phyloP scores from a whole-genome alignment of 345 rosid genomes.

The Punica granatum region DNA sequence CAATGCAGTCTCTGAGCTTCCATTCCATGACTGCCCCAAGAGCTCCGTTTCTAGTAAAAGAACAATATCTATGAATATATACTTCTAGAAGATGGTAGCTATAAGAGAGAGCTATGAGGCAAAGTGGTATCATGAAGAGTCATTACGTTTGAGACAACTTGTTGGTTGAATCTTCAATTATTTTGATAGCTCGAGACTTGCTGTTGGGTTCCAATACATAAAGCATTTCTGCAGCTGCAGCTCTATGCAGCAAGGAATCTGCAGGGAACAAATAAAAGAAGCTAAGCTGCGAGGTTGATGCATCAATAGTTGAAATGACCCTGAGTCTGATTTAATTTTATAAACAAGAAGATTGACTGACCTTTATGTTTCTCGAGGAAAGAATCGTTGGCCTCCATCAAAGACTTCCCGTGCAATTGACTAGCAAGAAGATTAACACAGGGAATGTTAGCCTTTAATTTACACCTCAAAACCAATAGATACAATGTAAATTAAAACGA shows the following conservation, averaged over 20 bases:
- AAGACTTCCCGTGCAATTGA: slow-evolving; percentile 71
- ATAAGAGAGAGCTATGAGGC: not conserved
- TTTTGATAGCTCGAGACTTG: slow-evolving; percentile 59
- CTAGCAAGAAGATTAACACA: slow-evolving; percentile 29
- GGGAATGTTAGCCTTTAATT: not conserved
- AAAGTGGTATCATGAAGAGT: slow-evolving; percentile 1
- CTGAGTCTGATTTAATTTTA: not conserved
- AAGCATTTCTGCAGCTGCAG: slow-evolving; percentile 87
- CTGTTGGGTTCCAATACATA: slow-evolving; percentile 56
- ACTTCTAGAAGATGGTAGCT: not conserved
- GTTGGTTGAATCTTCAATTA: slow-evolving; percentile 72
- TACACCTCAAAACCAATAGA: slow-evolving; percentile 7
- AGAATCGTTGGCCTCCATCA: slow-evolving; percentile 62
- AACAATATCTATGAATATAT: not conserved
- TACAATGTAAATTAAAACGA: not conserved
- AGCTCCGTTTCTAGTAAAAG: slow-evolving; percentile 46
- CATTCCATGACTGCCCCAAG: slow-evolving; percentile 56
- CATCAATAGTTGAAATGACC: not conserved
- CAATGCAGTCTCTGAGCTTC: slow-evolving; percentile 82
- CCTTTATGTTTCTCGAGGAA: slow-evolving; percentile 80
- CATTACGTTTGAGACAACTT: slow-evolving; percentile 45
- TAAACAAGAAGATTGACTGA: slow-evolving; percentile 8
- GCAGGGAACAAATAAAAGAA: slow-evolving; percentile 12
- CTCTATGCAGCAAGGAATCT: slow-evolving; percentile 94
- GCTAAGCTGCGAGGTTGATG: not conserved